Percentiles rank a stretch among this genome's conserved stretches.
Evolutionary conservation across 306 rosid genomes (phyloP).

Genomic region (Medicago arabica): DNA sequence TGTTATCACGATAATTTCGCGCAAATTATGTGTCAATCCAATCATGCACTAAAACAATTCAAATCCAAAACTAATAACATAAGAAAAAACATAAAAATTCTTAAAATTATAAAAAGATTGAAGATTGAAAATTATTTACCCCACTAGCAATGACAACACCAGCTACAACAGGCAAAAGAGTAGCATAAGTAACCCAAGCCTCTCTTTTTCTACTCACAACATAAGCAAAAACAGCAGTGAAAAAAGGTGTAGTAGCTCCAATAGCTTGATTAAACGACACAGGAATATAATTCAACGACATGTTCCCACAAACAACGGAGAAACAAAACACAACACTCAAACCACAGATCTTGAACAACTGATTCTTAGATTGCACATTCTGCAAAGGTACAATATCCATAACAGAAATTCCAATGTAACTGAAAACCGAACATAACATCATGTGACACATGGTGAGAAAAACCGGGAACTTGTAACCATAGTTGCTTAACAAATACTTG

Average conservation of each 20-base stretch:
- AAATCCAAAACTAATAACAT: too few species aligned
- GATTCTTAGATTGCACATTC: conserved; percentile 39
- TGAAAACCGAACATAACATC: conserved; percentile 50
- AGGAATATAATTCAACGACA: conserved; percentile 46
- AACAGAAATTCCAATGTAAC: conserved; percentile 40
- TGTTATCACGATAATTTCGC: too few species aligned
- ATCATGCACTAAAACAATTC: too few species aligned
- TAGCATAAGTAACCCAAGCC: conserved; percentile 53
- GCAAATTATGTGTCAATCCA: too few species aligned
- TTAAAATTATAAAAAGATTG: background rate
- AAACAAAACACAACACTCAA: conserved; percentile 50
- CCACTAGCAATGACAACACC: conserved; percentile 55
- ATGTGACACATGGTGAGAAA: conserved; percentile 59
- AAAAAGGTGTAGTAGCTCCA: conserved; percentile 55
- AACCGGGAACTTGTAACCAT: conserved; percentile 49
- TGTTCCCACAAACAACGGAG: conserved; percentile 56
- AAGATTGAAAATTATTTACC: conserved; percentile 32
- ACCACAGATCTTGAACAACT: conserved; percentile 38
- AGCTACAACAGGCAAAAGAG: conserved; percentile 53
- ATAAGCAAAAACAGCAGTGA: conserved; percentile 55
- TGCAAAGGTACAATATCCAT: conserved; percentile 50
- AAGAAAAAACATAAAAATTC: too few species aligned
- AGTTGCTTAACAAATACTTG: conserved; percentile 51
- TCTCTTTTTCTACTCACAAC: conserved; percentile 40
- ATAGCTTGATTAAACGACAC: conserved; percentile 60